Conservation (phyloP, 176 grass and related monocot species). For the Lolium perenne region DNA sequence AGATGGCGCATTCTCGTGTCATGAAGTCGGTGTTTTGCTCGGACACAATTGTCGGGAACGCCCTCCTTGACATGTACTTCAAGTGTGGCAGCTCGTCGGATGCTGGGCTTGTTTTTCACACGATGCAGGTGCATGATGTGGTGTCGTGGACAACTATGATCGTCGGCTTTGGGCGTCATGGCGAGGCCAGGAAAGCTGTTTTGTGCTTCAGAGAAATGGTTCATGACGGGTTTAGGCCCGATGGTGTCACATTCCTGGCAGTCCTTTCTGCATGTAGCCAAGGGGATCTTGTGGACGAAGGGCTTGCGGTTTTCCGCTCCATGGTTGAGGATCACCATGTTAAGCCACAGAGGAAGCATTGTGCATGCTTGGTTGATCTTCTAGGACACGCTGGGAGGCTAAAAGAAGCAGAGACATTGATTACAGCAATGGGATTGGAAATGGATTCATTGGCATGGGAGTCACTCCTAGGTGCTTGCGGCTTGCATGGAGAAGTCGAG, state of each 20-base stretch:
- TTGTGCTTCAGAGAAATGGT: slow-evolving; percentile 41
- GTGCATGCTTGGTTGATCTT: slow-evolving; percentile 51
- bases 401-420: slow-evolving; percentile 44
- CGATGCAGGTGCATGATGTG: slow-evolving; percentile 9
- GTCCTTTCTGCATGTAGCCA: slow-evolving; percentile 49
- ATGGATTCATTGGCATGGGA: slow-evolving; percentile 55
- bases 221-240: not conserved
- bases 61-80: slow-evolving; percentile 59
- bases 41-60: slow-evolving; percentile 33
- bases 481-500: slow-evolving; percentile 40
- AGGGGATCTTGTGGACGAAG: slow-evolving; percentile 51
- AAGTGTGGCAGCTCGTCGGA: slow-evolving; percentile 51
- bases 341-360: slow-evolving; percentile 53
- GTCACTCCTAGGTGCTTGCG: slow-evolving; percentile 46
- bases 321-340: slow-evolving; percentile 44
- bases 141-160: slow-evolving; percentile 51
- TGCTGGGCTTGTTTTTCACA: slow-evolving; percentile 20
- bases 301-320: slow-evolving; percentile 44
- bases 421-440: slow-evolving; percentile 43
- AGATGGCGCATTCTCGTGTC: slow-evolving; percentile 44
- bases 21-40: slow-evolving; percentile 36
- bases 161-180: slow-evolving; percentile 16
- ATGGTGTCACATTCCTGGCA: slow-evolving; percentile 41
- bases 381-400: slow-evolving; percentile 51
- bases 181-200: slow-evolving; percentile 14